Evolutionary conservation across 441 rosid genomes (phyloP).

Genomic region (California macrophylla): DNA sequence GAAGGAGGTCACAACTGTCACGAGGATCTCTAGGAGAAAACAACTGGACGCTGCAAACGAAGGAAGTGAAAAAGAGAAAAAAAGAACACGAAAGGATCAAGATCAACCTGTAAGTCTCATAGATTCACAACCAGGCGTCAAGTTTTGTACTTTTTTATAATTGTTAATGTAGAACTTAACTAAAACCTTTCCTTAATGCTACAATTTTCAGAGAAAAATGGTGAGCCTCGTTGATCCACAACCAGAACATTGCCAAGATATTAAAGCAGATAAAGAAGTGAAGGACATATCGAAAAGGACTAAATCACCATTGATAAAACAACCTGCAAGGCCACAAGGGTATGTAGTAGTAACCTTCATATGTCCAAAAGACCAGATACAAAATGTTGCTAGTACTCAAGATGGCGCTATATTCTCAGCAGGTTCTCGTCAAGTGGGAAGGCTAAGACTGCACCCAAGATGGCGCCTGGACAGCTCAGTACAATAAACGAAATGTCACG

Average conservation of each 20-base stretch:
- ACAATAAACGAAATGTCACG: slow-evolving; percentile 26
- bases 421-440: slow-evolving; percentile 26
- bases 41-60: slow-evolving; percentile 7
- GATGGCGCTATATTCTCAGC: slow-evolving; percentile 9
- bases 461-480: slow-evolving; percentile 24
- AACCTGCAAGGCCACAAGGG: slow-evolving; percentile 26
- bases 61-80: slow-evolving; percentile 11
- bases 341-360: slow-evolving; percentile 12
- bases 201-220: slow-evolving; percentile 19
- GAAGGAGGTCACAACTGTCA: slow-evolving; percentile 28
- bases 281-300: slow-evolving; percentile 17
- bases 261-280: slow-evolving; percentile 14
- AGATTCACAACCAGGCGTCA: too few species aligned
- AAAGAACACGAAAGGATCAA: slow-evolving; percentile 3
- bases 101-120: slow-evolving; percentile 26
- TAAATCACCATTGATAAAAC: slow-evolving; percentile 24
- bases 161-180: not conserved
- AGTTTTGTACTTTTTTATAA: not conserved
- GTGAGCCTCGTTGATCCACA: slow-evolving; percentile 15
- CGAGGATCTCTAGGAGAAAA: slow-evolving; percentile 21
- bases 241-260: too few species aligned
- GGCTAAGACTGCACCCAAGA: slow-evolving; percentile 3
- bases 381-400: slow-evolving; percentile 1
- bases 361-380: not conserved
- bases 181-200: slow-evolving; percentile 6